Percentiles rank a stretch among this genome's conserved stretches.
phyloP scores from a whole-genome alignment of 164 flowering plant genomes.

The Akebia trifoliata region DNA sequence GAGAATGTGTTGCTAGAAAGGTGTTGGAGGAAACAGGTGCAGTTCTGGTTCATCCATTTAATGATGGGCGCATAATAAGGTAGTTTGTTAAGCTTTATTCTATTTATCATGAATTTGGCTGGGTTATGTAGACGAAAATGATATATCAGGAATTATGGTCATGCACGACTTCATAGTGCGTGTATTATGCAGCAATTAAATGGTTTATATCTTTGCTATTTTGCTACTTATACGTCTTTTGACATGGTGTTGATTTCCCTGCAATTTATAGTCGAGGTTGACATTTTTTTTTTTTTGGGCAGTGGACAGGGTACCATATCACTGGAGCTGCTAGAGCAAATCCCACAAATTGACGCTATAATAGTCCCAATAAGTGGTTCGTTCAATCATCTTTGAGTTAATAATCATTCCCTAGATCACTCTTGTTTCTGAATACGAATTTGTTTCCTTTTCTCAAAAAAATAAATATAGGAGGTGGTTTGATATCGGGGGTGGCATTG shows the following conservation, averaged over 20 bases:
- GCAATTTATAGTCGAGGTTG: not conserved
- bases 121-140: too few species aligned
- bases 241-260: not conserved
- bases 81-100: conserved; percentile 13
- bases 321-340: conserved; percentile 77
- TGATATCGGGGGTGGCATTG: conserved; percentile 87
- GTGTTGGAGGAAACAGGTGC: conserved; percentile 79
- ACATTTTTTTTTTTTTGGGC: conserved; percentile 12
- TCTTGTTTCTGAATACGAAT: not conserved
- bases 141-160: too few species aligned
- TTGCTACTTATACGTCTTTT: not conserved
- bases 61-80: conserved; percentile 76
- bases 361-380: conserved; percentile 88
- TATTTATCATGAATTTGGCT: too few species aligned
- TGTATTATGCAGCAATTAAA: too few species aligned
- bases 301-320: conserved; percentile 92
- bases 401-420: not conserved
- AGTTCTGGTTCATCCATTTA: conserved; percentile 74
- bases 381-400: conserved; percentile 10
- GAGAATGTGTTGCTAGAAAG: conserved; percentile 51
- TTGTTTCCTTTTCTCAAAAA: not conserved
- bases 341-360: conserved; percentile 64
- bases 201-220: not conserved
- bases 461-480: conserved; percentile 79
- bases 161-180: too few species aligned